Evolutionary conservation across 345 rosid species (phyloP).

Genomic region (Populus tremula): DNA sequence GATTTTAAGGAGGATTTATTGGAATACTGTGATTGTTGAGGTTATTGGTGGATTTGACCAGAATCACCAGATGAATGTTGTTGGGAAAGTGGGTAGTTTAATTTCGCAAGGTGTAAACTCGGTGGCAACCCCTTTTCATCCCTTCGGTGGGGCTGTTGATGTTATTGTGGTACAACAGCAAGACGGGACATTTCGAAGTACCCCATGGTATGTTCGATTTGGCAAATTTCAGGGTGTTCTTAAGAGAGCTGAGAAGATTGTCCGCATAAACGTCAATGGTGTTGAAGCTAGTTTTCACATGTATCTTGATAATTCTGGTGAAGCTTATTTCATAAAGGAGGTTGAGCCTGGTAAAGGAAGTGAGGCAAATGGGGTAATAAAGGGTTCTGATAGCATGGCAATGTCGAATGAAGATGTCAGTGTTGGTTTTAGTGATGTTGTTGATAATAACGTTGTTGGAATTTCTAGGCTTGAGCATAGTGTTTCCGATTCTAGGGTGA

Average conservation of each 20-base stretch:
- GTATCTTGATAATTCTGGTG: constrained; percentile 91
- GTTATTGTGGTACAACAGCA: constrained; percentile 84
- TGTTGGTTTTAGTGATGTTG: constrained; percentile 18
- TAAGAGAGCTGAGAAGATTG: constrained; percentile 80
- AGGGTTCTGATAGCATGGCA: constrained; percentile 22
- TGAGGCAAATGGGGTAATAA: constrained; percentile 18
- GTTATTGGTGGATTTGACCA: constrained; percentile 17
- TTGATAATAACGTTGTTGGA: constrained; percentile 15
- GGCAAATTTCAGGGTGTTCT: constrained; percentile 96
- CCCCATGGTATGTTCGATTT: constrained; percentile 91
- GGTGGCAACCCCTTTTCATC: constrained; percentile 93
- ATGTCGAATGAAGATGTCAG: constrained; percentile 16
- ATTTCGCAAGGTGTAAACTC: constrained; percentile 84
- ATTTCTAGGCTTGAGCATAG: constrained; percentile 58
- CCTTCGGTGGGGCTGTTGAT: constrained; percentile 95
- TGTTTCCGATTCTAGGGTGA: constrained; percentile 57
- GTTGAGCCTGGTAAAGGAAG: constrained; percentile 48
- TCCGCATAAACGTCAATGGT: constrained; percentile 72
- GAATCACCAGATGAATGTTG: constrained; percentile 61
- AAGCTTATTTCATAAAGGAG: constrained; percentile 80
- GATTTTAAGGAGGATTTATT: constrained; percentile 1
- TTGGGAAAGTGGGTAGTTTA: constrained; percentile 81
- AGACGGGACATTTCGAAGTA: constrained; percentile 75
- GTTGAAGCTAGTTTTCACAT: constrained; percentile 76
- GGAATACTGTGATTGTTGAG: constrained; percentile 11